phyloP scores from a whole-genome alignment of 2,329 filamentous ascomycete genomes.

The Fusarium duplospermum region DNA sequence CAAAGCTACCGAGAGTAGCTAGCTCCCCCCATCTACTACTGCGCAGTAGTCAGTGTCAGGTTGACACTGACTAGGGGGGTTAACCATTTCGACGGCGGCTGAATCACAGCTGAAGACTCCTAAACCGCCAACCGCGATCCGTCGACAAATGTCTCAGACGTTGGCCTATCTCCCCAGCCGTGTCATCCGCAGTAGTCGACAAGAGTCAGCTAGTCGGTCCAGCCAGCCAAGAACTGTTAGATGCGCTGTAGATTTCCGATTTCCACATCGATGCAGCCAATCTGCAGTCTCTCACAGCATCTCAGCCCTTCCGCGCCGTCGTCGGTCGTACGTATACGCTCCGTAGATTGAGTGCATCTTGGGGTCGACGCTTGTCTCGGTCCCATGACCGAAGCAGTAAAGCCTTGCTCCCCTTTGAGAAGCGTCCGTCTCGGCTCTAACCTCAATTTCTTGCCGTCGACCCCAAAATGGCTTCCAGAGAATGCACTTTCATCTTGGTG shows the following conservation, averaged over 20 bases:
- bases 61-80: neutral
- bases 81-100: neutral
- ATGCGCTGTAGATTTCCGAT: conserved; percentile 1
- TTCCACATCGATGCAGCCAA: neutral
- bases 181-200: neutral
- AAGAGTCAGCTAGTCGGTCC: too few relatives aligned
- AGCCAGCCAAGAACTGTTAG: neutral
- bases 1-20: neutral
- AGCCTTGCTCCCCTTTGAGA: conserved; percentile 7
- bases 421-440: conserved; percentile 20
- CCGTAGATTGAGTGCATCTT: neutral
- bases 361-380: conserved; percentile 17
- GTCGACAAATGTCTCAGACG: neutral
- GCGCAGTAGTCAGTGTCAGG: neutral
- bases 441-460: conserved; percentile 8
- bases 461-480: conserved; percentile 1
- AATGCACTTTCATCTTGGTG: conserved; percentile 22
- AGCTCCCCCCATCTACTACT: neutral
- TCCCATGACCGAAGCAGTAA: conserved; percentile 21
- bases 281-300: neutral
- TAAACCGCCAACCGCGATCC: neutral
- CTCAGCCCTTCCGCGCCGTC: conserved; percentile 1
- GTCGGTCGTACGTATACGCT: neutral
- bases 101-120: neutral
- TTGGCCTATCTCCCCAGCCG: neutral